Evolutionary conservation across 1,139 yeast genomes (phyloP).

Genomic region (Hanseniaspora gamundiae): DNA sequence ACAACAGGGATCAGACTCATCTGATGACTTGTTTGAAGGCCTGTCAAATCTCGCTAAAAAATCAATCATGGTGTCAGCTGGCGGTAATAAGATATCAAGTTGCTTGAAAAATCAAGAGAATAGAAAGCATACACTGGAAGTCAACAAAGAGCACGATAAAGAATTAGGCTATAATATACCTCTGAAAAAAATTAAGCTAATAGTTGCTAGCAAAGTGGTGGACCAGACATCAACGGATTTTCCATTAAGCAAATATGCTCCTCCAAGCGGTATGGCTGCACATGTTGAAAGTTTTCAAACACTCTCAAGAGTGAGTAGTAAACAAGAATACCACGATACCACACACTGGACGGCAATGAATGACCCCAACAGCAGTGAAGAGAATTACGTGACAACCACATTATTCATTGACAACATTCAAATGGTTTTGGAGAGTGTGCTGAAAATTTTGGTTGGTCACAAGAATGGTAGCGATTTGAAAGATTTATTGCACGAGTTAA

Average conservation of each 20-base stretch:
- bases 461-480: neutral
- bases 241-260: too few relatives aligned
- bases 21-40: constrained; percentile 9
- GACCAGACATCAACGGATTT: too few relatives aligned
- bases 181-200: neutral
- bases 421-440: neutral
- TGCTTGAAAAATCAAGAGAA: neutral
- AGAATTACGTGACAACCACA: neutral
- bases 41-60: constrained; percentile 15
- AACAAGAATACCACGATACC: neutral
- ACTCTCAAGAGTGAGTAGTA: neutral
- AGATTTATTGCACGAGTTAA: too few relatives aligned
- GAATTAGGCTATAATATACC: too few relatives aligned
- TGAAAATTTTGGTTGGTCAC: neutral
- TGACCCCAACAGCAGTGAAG: neutral
- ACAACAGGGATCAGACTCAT: neutral
- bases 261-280: too few relatives aligned
- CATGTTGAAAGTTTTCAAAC: too few relatives aligned
- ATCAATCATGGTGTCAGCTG: neutral
- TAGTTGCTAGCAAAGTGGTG: too few relatives aligned
- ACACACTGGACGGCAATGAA: neutral
- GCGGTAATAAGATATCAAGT: neutral
- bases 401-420: neutral
- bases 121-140: neutral
- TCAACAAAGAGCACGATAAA: neutral